phyloP scores from a whole-genome alignment of 2,329 filamentous ascomycete genomes.

The Diaporthe velutina region DNA sequence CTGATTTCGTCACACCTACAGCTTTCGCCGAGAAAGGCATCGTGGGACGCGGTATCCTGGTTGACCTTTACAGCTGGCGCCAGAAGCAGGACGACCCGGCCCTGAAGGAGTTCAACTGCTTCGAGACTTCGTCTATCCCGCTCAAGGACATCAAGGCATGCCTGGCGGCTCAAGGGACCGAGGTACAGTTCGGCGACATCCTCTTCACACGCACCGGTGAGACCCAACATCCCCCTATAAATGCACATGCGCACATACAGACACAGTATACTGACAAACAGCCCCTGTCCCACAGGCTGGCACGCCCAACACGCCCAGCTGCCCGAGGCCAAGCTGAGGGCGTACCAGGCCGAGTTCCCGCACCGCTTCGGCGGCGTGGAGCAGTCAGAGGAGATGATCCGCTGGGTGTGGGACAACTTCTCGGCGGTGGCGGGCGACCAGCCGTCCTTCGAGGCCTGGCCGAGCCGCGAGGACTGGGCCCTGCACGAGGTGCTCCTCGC shows the following conservation, averaged over 20 bases:
- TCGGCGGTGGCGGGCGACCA: constrained; percentile 59
- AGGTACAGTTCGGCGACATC: constrained; percentile 65
- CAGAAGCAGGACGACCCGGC: constrained; percentile 49
- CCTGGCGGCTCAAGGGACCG: constrained; percentile 59
- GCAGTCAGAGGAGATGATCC: constrained; percentile 58
- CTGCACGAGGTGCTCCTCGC: constrained; percentile 62
- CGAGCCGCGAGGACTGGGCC: constrained; percentile 42
- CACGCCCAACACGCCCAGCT: constrained; percentile 55
- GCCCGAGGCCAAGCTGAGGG: constrained; percentile 51
- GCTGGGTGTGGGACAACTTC: constrained; percentile 57
- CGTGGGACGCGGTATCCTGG: constrained; percentile 65
- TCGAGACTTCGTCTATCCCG: constrained; percentile 50
- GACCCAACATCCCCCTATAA: not conserved
- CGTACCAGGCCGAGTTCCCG: constrained; percentile 52
- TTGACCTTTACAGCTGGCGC: constrained; percentile 66
- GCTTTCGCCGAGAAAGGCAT: constrained; percentile 67
- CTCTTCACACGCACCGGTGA: constrained; percentile 59
- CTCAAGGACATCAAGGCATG: constrained; percentile 53
- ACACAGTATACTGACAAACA: not conserved
- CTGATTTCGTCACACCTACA: constrained; percentile 38
- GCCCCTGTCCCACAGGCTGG: constrained; percentile 53
- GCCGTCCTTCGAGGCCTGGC: constrained; percentile 56
- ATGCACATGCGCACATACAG: too few relatives aligned
- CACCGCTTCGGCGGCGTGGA: constrained; percentile 62
- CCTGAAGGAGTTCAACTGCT: constrained; percentile 49